A percentile compares a stretch with the other conserved stretches of the same genome.
These are phyloP conservation scores for Cutaneotrichosporon sp. DNA, from an alignment of 1,284 basidiomycete genomes.

Conservation along the genomic window DNA sequence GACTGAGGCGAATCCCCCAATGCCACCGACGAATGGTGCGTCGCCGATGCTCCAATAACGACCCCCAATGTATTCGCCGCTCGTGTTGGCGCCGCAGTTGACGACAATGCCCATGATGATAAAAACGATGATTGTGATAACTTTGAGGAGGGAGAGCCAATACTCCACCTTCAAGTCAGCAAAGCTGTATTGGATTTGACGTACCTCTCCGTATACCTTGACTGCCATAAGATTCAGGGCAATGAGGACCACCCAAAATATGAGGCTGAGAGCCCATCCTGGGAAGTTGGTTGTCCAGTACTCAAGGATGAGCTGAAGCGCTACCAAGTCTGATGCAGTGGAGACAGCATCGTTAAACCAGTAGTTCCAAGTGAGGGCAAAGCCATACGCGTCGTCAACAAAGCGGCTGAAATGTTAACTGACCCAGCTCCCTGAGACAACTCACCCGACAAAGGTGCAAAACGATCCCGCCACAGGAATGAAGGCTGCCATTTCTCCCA, in stretches of 20 bases:
- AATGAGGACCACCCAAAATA: constrained; percentile 66
- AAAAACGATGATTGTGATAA: constrained; percentile 60
- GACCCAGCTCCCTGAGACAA: background rate
- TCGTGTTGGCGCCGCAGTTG: constrained; percentile 50
- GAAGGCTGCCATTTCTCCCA: constrained; percentile 50
- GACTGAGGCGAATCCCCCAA: constrained; percentile 50
- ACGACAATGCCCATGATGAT: constrained; percentile 61
- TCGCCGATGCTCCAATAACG: constrained; percentile 49
- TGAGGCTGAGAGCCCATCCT: constrained; percentile 58
- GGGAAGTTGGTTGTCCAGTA: constrained; percentile 65
- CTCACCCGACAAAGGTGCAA: constrained; percentile 60
- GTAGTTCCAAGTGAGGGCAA: constrained; percentile 78
- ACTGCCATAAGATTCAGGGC: constrained; percentile 26
- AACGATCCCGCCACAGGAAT: constrained; percentile 60
- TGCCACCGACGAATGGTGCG: constrained; percentile 49
- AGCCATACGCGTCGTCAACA: constrained; percentile 65
- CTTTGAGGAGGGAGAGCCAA: constrained; percentile 63
- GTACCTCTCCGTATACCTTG: constrained; percentile 39
- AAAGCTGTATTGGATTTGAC: background rate
- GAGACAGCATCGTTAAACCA: constrained; percentile 45
- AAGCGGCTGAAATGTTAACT: constrained; percentile 6
- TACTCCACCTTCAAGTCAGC: constrained; percentile 31
- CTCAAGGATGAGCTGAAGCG: constrained; percentile 70
- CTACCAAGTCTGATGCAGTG: constrained; percentile 71
- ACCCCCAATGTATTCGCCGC: constrained; percentile 45